Evolutionary conservation across 768 basidiomycete genomes (phyloP).

Genomic region (Clavulina sp.): DNA sequence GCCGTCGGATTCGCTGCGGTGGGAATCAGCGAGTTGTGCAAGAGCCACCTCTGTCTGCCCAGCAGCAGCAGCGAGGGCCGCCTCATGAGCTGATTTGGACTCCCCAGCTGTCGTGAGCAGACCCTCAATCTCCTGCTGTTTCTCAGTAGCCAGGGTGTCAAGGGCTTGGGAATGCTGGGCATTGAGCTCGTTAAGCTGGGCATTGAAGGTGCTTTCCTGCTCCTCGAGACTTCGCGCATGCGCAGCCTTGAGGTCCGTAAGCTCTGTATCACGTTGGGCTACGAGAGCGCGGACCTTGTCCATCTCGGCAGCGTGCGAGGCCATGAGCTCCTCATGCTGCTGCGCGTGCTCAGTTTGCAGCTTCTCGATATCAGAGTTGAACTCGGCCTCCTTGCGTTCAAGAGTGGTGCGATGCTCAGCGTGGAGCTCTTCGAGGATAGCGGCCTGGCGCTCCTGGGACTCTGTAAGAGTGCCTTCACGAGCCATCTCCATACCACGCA

Average conservation of each 20-base stretch:
- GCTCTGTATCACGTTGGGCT: constrained; percentile 11
- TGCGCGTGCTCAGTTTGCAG: constrained; percentile 47
- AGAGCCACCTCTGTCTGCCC: constrained; percentile 9
- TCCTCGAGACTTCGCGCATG: constrained; percentile 31
- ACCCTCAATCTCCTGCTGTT: not conserved
- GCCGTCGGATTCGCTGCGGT: constrained; percentile 17
- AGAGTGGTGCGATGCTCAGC: constrained; percentile 56
- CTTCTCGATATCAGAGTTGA: constrained; percentile 45
- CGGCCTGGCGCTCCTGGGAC: constrained; percentile 47
- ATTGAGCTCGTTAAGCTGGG: constrained; percentile 7
- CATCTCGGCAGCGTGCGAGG: constrained; percentile 29
- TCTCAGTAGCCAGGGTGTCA: not conserved
- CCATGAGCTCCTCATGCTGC: constrained; percentile 35
- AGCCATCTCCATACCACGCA: constrained; percentile 59
- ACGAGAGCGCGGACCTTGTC: constrained; percentile 12
- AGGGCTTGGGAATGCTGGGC: constrained; percentile 4
- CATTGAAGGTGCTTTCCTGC: constrained; percentile 28
- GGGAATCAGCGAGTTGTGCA: constrained; percentile 19
- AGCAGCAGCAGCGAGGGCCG: not conserved
- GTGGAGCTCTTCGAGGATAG: constrained; percentile 46
- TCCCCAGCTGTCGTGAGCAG: not conserved
- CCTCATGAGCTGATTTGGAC: too few relatives aligned
- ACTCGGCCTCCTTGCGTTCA: constrained; percentile 44
- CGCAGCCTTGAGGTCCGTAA: constrained; percentile 35
- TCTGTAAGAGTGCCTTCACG: constrained; percentile 58